These are phyloP conservation scores for Biscogniauxia mediterranea DNA, from an alignment of 2,329 filamentous ascomycete species.

Conservation along the genomic window DNA sequence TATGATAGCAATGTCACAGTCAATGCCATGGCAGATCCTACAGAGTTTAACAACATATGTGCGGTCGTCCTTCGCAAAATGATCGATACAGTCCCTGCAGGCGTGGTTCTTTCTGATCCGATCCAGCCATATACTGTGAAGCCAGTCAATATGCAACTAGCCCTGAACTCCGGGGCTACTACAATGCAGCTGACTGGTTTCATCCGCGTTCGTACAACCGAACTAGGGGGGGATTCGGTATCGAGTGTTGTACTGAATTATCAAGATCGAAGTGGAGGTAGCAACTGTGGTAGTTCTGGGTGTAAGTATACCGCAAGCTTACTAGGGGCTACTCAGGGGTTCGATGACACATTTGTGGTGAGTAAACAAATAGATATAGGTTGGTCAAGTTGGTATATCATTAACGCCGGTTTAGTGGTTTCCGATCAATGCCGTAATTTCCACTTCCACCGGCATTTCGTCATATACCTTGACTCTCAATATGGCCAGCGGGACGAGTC, in stretches of 20 bases:
- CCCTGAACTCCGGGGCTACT: constrained; percentile 47
- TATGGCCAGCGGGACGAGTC: constrained; percentile 44
- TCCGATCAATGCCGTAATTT: constrained; percentile 49
- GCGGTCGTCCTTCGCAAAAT: constrained; percentile 54
- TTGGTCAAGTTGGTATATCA: not conserved
- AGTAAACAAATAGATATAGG: constrained; percentile 14
- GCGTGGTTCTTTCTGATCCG: constrained; percentile 49
- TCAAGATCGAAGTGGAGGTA: constrained; percentile 52
- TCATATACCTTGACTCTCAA: constrained; percentile 56
- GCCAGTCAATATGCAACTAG: constrained; percentile 56
- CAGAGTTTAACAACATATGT: constrained; percentile 48
- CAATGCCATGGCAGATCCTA: constrained; percentile 42
- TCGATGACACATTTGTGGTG: constrained; percentile 60
- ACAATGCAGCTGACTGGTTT: constrained; percentile 51
- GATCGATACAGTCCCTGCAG: constrained; percentile 58
- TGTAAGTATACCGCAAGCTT: constrained; percentile 46
- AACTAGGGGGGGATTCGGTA: constrained; percentile 41
- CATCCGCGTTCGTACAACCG: constrained; percentile 56
- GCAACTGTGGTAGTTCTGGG: constrained; percentile 39
- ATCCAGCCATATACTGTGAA: constrained; percentile 59
- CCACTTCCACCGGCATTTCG: constrained; percentile 58
- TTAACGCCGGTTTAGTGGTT: constrained; percentile 33
- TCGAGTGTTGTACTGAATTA: constrained; percentile 51
- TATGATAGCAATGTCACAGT: constrained; percentile 57
- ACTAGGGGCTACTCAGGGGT: constrained; percentile 51